Percentiles rank a stretch among this genome's conserved stretches.
Conservation (phyloP, 2,329 filamentous ascomycete species). For the Fusarium sp. region DNA sequence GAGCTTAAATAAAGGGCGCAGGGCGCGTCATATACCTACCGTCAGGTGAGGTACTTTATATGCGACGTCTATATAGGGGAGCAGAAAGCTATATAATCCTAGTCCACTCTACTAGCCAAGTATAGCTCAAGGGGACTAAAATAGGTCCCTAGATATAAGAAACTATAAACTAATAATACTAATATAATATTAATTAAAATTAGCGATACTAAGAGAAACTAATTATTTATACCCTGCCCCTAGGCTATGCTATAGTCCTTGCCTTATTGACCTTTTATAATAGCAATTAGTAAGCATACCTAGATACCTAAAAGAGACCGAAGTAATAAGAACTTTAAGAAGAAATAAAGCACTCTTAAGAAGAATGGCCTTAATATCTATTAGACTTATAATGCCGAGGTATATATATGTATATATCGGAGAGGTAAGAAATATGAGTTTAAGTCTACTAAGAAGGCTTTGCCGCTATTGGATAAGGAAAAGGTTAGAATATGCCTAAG, state of each 20-base stretch:
- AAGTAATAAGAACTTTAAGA: slow-evolving; percentile 25
- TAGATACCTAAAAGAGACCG: slow-evolving; percentile 10
- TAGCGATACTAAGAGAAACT: not conserved
- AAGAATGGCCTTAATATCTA: slow-evolving; percentile 18
- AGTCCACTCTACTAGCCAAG: not conserved
- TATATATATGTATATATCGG: slow-evolving; percentile 20
- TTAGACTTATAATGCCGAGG: slow-evolving; percentile 15
- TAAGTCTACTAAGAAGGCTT: slow-evolving; percentile 25
- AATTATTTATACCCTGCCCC: not conserved
- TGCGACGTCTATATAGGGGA: not conserved
- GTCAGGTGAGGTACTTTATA: not conserved
- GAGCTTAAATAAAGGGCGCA: not conserved
- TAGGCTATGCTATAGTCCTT: not conserved
- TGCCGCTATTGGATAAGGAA: slow-evolving; percentile 23
- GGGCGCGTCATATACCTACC: not conserved
- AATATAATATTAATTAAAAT: not conserved
- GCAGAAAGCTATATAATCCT: not conserved
- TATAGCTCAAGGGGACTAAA: not conserved
- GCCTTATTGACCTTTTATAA: not conserved
- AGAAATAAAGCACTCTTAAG: slow-evolving; percentile 15
- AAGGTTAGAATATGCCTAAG: not conserved
- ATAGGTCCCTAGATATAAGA: slow-evolving; percentile 8
- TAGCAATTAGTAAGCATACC: not conserved
- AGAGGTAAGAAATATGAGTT: slow-evolving; percentile 28
- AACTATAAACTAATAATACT: not conserved